Conservation (phyloP, 1,139 yeast genomes). For the Debaryomyces nepalensis region DNA sequence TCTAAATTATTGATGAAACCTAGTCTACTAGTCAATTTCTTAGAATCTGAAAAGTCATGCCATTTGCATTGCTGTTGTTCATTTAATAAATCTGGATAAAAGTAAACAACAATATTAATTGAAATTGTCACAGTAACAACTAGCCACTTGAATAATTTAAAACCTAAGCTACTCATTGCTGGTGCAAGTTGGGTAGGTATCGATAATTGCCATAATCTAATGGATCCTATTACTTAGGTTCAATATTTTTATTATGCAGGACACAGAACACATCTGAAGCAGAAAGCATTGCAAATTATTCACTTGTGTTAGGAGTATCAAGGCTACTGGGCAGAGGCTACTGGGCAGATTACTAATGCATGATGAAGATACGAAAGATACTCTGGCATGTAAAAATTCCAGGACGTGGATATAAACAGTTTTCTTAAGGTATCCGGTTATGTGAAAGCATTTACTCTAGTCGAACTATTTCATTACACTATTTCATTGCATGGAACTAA, state of each 20-base stretch:
- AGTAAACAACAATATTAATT: constrained; percentile 65
- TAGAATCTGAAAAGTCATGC: constrained; percentile 36
- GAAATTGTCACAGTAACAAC: constrained; percentile 44
- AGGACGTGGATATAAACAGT: too few species aligned
- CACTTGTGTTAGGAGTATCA: too few species aligned
- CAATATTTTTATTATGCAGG: constrained; percentile 7
- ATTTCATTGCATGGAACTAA: too few species aligned
- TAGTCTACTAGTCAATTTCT: constrained; percentile 20
- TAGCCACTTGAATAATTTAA: constrained; percentile 21
- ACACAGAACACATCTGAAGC: neutral
- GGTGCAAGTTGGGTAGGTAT: neutral
- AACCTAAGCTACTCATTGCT: constrained; percentile 1
- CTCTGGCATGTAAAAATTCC: too few species aligned
- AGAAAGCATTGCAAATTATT: constrained; percentile 1
- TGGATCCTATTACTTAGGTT: too few species aligned
- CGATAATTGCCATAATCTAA: neutral
- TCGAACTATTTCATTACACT: too few species aligned
- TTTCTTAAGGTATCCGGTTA: too few species aligned
- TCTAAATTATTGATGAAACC: constrained; percentile 29
- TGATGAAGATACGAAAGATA: too few species aligned
- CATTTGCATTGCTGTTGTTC: constrained; percentile 60
- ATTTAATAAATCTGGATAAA: constrained; percentile 69
- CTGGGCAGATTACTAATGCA: too few species aligned
- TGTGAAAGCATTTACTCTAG: too few species aligned
- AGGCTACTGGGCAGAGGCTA: too few species aligned